Base-by-base conservation (phyloP, 2,329 filamentous ascomycete genomes). In the Aspergillus tubingensis region DNA sequence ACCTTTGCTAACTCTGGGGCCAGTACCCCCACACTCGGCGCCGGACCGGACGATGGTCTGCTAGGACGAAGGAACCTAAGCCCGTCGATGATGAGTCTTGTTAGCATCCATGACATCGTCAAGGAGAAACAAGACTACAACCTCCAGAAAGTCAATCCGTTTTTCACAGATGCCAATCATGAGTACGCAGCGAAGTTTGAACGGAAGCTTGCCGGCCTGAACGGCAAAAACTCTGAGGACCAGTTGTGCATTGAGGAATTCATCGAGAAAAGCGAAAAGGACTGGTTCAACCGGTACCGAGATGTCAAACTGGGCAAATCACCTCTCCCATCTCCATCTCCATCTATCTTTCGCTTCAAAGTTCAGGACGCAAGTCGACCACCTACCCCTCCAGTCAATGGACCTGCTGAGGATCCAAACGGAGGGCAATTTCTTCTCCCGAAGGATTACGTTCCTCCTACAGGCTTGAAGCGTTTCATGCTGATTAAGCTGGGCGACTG, bases 81-180 rank as follows among this genome's bases (percentile, higher is more conserved):
- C 39, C 25, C 36, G 10, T 55, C 38, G 25, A 47, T 55, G 53
- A 55, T 56, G 62, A 67, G 68, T 7, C 68, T 70, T 15, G 60
- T 69, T 38, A 62, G 65, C 15, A 76, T 86, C 4, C 77, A 85
- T 52, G 79, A 79, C 3, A 81, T 88, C 25, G 80, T 87, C 21
- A 83, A 85, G 25, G 84, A 85, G 57, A 85, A 86, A 67, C 82
- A 82, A 54, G 82, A 86, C 67, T 86, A 83, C 68, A 82, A 84
- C 62, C 81, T 88, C 15, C 86, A 89, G 69, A 85, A 88, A 58
- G 84, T 89, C 0, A 85, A 87, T 65, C 86, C 86, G 2, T 86
- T 86, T 76, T 89, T 89, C 75, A 88, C 83, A 7, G 86, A 89
- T 68, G 81, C 82, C 47, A 85, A 81, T 32, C 85, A 85, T 32